phyloP scores from a whole-genome alignment of 2,329 filamentous ascomycete genomes.

The Biscogniauxia mediterranea region DNA sequence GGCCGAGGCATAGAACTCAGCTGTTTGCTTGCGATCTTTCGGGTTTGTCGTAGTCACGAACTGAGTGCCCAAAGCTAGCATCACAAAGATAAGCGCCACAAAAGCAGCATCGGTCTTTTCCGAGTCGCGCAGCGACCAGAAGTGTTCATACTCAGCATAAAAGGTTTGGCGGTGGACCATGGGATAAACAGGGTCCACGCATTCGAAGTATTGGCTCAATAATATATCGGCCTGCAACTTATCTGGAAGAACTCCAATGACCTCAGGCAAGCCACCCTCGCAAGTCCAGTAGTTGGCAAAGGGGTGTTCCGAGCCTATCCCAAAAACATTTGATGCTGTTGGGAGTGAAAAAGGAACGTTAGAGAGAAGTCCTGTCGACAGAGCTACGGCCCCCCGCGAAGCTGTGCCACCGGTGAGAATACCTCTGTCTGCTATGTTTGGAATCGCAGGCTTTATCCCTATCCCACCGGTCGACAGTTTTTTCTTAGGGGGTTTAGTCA shows the following conservation, averaged over 20 bases:
- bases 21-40: slow-evolving; percentile 67
- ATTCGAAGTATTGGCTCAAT: slow-evolving; percentile 62
- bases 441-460: slow-evolving; percentile 41
- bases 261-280: slow-evolving; percentile 70
- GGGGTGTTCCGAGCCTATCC: slow-evolving; percentile 74
- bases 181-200: slow-evolving; percentile 77
- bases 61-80: slow-evolving; percentile 76
- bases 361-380: slow-evolving; percentile 63
- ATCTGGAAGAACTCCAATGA: slow-evolving; percentile 71
- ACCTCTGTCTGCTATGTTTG: slow-evolving; percentile 56
- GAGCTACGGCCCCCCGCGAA: slow-evolving; percentile 51
- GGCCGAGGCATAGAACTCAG: slow-evolving; percentile 79
- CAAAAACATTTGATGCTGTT: slow-evolving; percentile 74
- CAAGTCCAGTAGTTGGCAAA: slow-evolving; percentile 87
- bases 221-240: slow-evolving; percentile 75
- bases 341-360: slow-evolving; percentile 70
- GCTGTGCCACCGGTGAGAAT: slow-evolving; percentile 44
- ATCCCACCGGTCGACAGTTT: slow-evolving; percentile 39
- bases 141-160: slow-evolving; percentile 74
- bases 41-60: slow-evolving; percentile 63
- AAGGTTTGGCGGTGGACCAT: slow-evolving; percentile 76
- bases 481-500: slow-evolving; percentile 81
- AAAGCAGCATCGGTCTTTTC: slow-evolving; percentile 69
- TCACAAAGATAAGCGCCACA: slow-evolving; percentile 71
- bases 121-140: slow-evolving; percentile 61